Evolutionary conservation across 345 rosid genomes (phyloP).

Genomic region (Rhodomyrtus tomentosa): DNA sequence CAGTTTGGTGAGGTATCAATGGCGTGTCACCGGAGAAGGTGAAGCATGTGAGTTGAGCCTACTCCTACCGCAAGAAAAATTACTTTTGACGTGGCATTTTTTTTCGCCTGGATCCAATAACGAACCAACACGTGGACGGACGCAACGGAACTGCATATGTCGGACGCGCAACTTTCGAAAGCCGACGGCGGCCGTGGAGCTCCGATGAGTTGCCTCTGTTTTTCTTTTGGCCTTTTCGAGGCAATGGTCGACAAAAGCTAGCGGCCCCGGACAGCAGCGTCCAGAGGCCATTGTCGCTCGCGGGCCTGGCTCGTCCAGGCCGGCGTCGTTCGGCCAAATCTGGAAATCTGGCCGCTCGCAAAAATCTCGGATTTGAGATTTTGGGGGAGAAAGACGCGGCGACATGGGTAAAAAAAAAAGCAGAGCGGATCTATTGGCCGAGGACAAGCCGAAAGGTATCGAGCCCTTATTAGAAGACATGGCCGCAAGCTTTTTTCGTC

Average conservation of each 20-base stretch:
- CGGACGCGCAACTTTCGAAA: fast-evolving
- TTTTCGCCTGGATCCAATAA: neutral
- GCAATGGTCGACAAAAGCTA: neutral
- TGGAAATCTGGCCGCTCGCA: neutral
- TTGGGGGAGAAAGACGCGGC: neutral
- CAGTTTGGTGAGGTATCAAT: neutral
- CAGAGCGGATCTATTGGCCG: neutral
- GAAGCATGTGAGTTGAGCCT: neutral
- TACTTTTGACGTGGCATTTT: neutral
- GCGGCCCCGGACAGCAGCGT: neutral
- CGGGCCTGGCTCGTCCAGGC: neutral
- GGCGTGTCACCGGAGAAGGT: neutral
- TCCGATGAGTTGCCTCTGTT: neutral
- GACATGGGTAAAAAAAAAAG: neutral
- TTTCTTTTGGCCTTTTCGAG: neutral
- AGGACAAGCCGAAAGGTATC: neutral
- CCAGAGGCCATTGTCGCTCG: neutral
- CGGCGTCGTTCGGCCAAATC: too few species aligned
- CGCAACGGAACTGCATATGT: neutral
- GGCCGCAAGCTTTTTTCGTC: neutral
- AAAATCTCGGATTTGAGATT: neutral
- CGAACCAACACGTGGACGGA: neutral
- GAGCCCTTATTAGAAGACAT: neutral
- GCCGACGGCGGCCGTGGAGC: neutral
- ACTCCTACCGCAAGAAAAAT: too few species aligned